A percentile compares a stretch with the other conserved stretches of the same genome.
Evolutionary conservation across 2,329 filamentous ascomycete genomes (phyloP).

Genomic region (Beauveria brongniartii): DNA sequence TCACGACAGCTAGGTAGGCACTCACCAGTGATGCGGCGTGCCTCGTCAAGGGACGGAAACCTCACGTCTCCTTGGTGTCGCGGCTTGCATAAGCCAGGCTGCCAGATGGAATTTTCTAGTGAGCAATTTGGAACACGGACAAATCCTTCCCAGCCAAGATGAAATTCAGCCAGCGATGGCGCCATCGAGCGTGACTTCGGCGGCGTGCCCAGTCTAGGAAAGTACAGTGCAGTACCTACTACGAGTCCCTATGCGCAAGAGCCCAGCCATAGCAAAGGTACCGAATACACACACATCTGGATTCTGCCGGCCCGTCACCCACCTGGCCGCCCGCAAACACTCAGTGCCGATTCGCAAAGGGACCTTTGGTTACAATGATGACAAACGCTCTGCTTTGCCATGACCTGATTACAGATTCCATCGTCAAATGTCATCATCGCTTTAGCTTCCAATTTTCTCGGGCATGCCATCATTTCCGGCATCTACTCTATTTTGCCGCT

Average conservation of each 20-base stretch:
- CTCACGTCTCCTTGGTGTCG: neutral
- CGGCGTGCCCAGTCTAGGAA: neutral
- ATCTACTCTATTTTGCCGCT: neutral
- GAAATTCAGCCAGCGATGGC: conserved; percentile 4
- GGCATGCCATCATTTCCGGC: neutral
- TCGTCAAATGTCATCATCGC: conserved; percentile 7
- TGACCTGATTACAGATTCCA: conserved; percentile 9
- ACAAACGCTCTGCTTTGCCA: conserved; percentile 1
- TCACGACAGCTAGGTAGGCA: neutral
- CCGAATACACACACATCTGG: neutral
- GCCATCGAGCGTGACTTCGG: conserved; percentile 2
- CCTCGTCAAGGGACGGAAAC: neutral
- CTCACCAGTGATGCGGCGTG: neutral
- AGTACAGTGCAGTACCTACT: neutral
- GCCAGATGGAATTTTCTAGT: neutral
- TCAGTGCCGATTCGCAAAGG: neutral
- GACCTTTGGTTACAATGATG: neutral
- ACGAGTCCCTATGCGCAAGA: neutral
- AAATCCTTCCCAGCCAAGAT: neutral
- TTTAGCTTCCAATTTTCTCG: neutral
- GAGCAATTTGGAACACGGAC: neutral
- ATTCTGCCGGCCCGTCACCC: neutral
- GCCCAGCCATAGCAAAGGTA: neutral
- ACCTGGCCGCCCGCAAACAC: neutral
- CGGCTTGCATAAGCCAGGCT: neutral